Base-by-base conservation (phyloP, 805 yeast genomes). In the Sugiyamaella qingdaonensis region DNA sequence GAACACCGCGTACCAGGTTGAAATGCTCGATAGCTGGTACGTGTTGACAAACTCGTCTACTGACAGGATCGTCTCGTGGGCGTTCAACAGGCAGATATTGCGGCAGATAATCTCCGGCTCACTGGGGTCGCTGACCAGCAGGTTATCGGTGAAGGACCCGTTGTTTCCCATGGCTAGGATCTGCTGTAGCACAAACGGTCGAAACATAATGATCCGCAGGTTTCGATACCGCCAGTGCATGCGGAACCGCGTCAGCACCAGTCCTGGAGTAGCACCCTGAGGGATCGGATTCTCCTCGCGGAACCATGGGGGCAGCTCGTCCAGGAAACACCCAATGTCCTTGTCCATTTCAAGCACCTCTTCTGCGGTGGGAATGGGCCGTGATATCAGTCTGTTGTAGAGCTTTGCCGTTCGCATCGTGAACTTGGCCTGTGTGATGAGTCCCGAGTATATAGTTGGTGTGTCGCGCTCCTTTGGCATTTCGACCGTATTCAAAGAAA, bases 1-100 rank as follows among this genome's bases (percentile, higher is more conserved):
- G 61, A 80, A 83, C 0, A 82, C 78, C 3, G 85, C 79, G 65
- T 82, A 79, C 88, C 88, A 83, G 27, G 79, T 76, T 11, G 80
- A 73, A 31, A 81, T 69, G 24, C 77, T 74, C n/a, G 79, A 73
- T 16, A 74, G 53, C 10, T 68, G 68, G 48, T 69, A 60, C 19
- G 51, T 53, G 18, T 55, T 55, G 11, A 66, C 59, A 47, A 62
- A 67, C 36, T 54, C 58, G 31, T 58, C 58, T 8, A 82, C 78
- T 7, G 83, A 76, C 37, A 67, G 52, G 13, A 84, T 78, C 0
- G 84, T 79, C 27, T 75, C 78, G 49, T 75, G 75, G 1, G 86
- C 79, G 36, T 78, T 75, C 16, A 71, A 74, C 10, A 78, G 63
- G 65, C 84, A 82, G 29, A 74, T 64, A n/a, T 73, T 62, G 45